phyloP scores from a whole-genome alignment of 2,329 filamentous ascomycete genomes.

The Hypocreales sp. region DNA sequence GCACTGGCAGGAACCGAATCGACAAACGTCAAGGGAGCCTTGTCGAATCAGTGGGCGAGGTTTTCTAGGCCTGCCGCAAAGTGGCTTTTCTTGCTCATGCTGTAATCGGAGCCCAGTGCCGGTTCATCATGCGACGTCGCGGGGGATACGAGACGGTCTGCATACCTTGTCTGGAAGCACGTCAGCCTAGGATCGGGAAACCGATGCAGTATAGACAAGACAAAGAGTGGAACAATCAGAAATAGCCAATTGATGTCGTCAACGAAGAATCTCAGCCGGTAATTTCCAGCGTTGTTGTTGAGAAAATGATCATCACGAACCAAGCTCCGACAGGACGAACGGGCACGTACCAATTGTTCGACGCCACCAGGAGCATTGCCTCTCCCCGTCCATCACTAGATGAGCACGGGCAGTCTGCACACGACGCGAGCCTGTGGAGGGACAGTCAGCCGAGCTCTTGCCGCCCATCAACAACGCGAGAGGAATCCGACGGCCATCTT shows the following conservation, averaged over 20 bases:
- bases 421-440: too few relatives aligned
- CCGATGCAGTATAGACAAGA: too few relatives aligned
- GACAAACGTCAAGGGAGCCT: conserved; percentile 7
- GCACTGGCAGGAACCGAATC: neutral
- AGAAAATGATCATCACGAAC: conserved; percentile 47
- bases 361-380: too few relatives aligned
- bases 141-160: conserved; percentile 4
- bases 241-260: conserved; percentile 79
- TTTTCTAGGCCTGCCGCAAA: conserved; percentile 99
- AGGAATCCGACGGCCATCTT: too few relatives aligned
- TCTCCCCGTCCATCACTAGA: too few relatives aligned
- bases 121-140: conserved; percentile 54
- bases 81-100: conserved; percentile 72
- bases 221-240: conserved; percentile 39
- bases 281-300: conserved; percentile 77
- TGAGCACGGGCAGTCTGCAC: too few relatives aligned
- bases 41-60: conserved; percentile 79
- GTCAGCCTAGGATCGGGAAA: conserved; percentile 15
- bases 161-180: conserved; percentile 17
- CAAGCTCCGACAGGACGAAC: neutral
- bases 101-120: conserved; percentile 92
- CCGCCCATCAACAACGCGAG: too few relatives aligned
- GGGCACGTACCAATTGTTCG: conserved; percentile 13
- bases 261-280: conserved; percentile 69
- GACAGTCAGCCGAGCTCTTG: too few relatives aligned